Base-by-base conservation (phyloP, 2,329 filamentous ascomycete genomes). In the Cadophora gregata region DNA sequence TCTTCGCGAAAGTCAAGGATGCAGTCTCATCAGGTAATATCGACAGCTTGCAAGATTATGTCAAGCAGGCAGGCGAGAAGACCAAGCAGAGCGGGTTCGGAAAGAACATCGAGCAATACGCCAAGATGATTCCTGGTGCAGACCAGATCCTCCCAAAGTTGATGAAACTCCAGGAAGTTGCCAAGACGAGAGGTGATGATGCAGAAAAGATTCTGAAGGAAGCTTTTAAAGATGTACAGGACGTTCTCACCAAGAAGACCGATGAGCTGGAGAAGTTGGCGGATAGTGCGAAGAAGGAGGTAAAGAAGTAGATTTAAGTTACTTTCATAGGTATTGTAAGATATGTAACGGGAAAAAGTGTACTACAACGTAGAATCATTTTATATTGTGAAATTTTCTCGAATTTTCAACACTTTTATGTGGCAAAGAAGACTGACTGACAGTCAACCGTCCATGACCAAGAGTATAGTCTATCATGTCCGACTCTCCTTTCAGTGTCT, bases 171-270 rank as follows among this genome's bases (percentile, higher is more conserved):
- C 83, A 86, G 70, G 83, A 90, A 69, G 81, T 90, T 16, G 88
- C 88, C 0, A 82, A 89, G 72, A 87, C 91, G 80, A 88, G 91
- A 76, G 87, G 86, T 59, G 82, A 88, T 5, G 89, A 93, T 77
- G 90, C 89, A 2, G 85, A 93, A 81, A 85, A 88, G 78, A 80
- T 93, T 45, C 77, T 91, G 61, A 88, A 88, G 78, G 88, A 91
- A 75, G 90, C 90, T 0, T 81, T 91, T 59, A 83, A 89, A 53
- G 89, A 92, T 77, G 80, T 92, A 56, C 82, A 84, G 76, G 81
- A 88, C 77, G 83, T 92, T 33, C 80, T 92, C 50, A 85, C 89
- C 77, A 86, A 86, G 76, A 85, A 86, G 79, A 80, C 81, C 0
- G 75, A 83, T 58, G 81, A 86, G 78, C 84, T 86, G 0, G 81